Conservation (phyloP, 257 asterid genomes). For the Solanum dulcamara region DNA sequence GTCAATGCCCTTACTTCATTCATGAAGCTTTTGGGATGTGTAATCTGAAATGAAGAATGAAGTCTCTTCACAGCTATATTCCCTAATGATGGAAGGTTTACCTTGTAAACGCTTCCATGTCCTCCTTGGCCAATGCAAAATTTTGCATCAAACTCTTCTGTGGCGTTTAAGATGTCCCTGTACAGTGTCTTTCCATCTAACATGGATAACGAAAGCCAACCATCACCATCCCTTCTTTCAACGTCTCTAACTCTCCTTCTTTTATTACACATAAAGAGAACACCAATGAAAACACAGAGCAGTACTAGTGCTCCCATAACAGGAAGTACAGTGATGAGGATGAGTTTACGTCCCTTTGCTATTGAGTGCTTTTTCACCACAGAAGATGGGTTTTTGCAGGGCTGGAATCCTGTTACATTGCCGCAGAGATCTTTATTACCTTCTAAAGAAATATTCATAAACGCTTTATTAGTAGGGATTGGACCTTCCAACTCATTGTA, state of each 20-base stretch:
- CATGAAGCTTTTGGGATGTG: neutral
- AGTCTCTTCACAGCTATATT: neutral
- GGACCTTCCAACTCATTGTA: neutral
- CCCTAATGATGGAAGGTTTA: neutral
- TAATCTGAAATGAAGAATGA: neutral
- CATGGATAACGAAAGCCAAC: neutral
- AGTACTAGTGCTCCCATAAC: neutral
- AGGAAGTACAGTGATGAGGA: neutral
- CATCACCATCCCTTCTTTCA: neutral
- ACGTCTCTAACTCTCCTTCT: neutral
- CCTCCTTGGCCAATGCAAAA: neutral
- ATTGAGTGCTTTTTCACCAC: neutral
- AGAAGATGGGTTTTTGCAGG: neutral
- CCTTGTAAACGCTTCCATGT: neutral
- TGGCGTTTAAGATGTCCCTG: neutral
- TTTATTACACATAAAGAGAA: neutral
- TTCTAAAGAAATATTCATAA: neutral
- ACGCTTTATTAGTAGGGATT: neutral
- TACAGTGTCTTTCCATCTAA: neutral
- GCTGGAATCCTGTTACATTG: neutral
- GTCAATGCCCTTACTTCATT: neutral
- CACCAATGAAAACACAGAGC: neutral
- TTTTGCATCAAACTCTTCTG: neutral
- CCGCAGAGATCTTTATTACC: neutral
- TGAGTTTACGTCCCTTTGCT: neutral